Evolutionary conservation across 2,329 filamentous ascomycete genomes (phyloP), one percentile per base, ranked within the genome.

Genomic region (Nothophoma quercina): DNA sequence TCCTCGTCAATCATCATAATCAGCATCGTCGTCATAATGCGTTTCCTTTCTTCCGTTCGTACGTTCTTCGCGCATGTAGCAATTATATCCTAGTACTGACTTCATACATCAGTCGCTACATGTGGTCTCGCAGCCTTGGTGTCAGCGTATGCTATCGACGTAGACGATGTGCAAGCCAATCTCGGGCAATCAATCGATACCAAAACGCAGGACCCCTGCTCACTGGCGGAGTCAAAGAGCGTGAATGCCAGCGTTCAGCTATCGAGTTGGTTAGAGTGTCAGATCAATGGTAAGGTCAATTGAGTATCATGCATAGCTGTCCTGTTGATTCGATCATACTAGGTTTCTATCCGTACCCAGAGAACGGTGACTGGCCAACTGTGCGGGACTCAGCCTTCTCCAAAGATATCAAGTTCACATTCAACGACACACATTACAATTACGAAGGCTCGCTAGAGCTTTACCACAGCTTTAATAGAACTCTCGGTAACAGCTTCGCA

Each of bases 291-390:
- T 71, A 44, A 13, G 35, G 25, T 13, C 43, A 18, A 9, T 13
- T 13, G 9, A 7, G 10, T 18, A 22, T 6, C 3, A 13, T 13
- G 13, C 10, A 7, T n/a, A 4, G 18, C 18, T 4, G 10, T 16
- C 5, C 1, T 25, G 57, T 29, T 58, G 10, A 33, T 5, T 5
- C 4, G n/a, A n/a, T 2, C 9, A 3, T 12, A 3, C 1, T 1
- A 71, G 67, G 58, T 1, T 71, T 72, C 52, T 72, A 71, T 36
- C 69, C 68, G 1, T 72, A 60, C 29, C 69, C 69, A 16, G 67
- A 47, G 21, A 72, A 72, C 40, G 64, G 58, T 1, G 36, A 67
- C 13, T 72, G 69, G 69, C 62, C 64, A 9, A 33, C 48, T 15
- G 60, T 59, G 15, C 69, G 64, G 35, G 55, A 62, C 9, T 18